A percentile compares a stretch with the other conserved stretches of the same genome.
These are phyloP conservation scores for Tolypocladium nubicola DNA, from an alignment of 2,329 filamentous ascomycete species.

Conservation along the genomic window DNA sequence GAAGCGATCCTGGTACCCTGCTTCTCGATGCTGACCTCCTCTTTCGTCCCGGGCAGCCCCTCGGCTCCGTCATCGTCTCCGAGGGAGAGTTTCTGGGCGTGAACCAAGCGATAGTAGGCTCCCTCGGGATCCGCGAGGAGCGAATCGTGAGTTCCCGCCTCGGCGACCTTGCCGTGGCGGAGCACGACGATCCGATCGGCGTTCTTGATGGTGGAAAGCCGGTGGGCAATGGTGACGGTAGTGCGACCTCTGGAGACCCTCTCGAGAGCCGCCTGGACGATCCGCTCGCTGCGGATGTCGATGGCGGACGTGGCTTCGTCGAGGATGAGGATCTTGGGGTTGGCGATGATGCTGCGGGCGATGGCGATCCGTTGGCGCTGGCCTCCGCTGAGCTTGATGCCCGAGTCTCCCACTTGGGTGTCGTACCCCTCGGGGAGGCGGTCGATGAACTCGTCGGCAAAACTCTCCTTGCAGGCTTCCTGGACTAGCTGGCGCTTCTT, in stretches of 20 bases:
- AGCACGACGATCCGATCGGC: constrained; percentile 73
- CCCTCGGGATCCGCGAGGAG: constrained; percentile 51
- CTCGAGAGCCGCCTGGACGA: constrained; percentile 55
- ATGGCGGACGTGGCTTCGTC: constrained; percentile 68
- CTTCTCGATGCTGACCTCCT: constrained; percentile 18
- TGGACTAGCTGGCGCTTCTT: constrained; percentile 49
- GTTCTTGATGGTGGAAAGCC: constrained; percentile 63
- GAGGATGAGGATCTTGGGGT: constrained; percentile 61
- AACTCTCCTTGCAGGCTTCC: constrained; percentile 55
- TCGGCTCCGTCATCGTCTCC: constrained; percentile 29
- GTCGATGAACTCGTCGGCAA: constrained; percentile 59
- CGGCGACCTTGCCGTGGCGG: constrained; percentile 57
- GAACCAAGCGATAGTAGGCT: constrained; percentile 59
- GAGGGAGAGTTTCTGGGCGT: constrained; percentile 48
- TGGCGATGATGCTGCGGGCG: constrained; percentile 61
- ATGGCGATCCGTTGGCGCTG: constrained; percentile 75
- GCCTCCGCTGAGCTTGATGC: constrained; percentile 71
- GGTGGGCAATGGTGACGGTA: constrained; percentile 65
- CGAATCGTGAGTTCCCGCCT: constrained; percentile 66
- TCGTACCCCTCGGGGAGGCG: constrained; percentile 59
- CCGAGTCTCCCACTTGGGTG: constrained; percentile 65
- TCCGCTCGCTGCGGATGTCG: constrained; percentile 42
- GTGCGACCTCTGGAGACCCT: constrained; percentile 52
- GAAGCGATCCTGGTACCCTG: too few species aligned
- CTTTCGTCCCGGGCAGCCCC: constrained; percentile 24